Conservation (phyloP, 305 asterid species). For the Petunia hybrid region DNA sequence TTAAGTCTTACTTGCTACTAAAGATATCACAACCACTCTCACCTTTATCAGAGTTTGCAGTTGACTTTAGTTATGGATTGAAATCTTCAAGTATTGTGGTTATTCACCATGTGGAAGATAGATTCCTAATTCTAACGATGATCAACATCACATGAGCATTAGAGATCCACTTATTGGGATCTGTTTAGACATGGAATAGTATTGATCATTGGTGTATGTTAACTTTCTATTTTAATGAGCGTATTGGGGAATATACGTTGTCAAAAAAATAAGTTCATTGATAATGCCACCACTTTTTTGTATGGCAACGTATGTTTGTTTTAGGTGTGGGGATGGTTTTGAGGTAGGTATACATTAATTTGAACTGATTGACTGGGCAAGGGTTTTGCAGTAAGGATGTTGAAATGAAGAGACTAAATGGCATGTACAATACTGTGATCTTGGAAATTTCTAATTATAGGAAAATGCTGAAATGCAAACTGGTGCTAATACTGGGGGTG, state of each 20-base stretch:
- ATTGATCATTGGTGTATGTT: background rate
- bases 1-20: too few species aligned
- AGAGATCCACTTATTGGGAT: background rate
- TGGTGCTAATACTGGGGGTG: constrained; percentile 44
- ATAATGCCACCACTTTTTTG: background rate
- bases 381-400: background rate
- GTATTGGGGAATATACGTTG: background rate
- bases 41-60: too few species aligned
- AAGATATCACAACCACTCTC: too few species aligned
- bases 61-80: too few species aligned
- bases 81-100: too few species aligned
- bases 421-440: constrained; percentile 4
- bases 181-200: background rate
- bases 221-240: background rate
- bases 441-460: constrained; percentile 39
- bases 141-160: background rate
- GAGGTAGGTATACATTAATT: constrained; percentile 1
- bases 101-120: too few species aligned
- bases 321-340: background rate
- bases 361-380: background rate
- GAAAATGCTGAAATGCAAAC: constrained; percentile 46
- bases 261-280: background rate
- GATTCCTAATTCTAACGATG: background rate
- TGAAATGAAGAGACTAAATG: constrained; percentile 1
- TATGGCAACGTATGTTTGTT: background rate